Conservation (phyloP, 2,329 filamentous ascomycete genomes). For the Trichoderma atroviride region DNA sequence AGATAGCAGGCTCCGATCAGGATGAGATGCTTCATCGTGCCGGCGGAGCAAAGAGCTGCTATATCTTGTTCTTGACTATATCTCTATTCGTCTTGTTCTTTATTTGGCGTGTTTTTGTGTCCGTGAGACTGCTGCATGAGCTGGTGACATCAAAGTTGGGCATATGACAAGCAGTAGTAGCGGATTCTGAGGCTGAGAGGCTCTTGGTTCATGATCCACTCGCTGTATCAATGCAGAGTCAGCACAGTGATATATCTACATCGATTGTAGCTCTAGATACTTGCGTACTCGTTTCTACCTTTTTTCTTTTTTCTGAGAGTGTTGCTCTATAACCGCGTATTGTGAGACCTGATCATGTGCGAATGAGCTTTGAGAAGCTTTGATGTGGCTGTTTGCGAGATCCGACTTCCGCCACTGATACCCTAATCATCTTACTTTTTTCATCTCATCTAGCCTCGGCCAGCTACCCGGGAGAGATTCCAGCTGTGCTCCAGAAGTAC, state of each 20-base stretch:
- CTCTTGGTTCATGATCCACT: not conserved
- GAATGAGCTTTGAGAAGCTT: not conserved
- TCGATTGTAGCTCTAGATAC: not conserved
- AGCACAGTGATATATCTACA: not conserved
- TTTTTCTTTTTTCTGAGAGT: not conserved
- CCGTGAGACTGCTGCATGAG: not conserved
- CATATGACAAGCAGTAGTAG: no score
- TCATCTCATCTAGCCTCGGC: not conserved
- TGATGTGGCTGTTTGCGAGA: not conserved
- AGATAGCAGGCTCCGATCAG: slow-evolving; percentile 70
- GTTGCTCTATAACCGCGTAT: not conserved
- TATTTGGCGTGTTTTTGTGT: not conserved
- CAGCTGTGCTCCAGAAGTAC: not conserved
- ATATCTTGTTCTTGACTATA: not conserved
- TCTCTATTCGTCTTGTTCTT: no score
- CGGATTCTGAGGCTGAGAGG: not conserved
- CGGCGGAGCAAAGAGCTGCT: not conserved
- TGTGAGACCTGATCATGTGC: not conserved
- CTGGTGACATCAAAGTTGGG: not conserved
- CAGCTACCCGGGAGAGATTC: not conserved
- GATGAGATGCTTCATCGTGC: slow-evolving; percentile 58
- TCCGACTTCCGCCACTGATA: not conserved
- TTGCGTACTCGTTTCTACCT: not conserved
- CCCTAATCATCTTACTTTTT: not conserved
- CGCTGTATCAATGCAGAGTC: not conserved